phyloP scores from a whole-genome alignment of 78 protist genomes.

The Tieghemostelium lacteum region DNA sequence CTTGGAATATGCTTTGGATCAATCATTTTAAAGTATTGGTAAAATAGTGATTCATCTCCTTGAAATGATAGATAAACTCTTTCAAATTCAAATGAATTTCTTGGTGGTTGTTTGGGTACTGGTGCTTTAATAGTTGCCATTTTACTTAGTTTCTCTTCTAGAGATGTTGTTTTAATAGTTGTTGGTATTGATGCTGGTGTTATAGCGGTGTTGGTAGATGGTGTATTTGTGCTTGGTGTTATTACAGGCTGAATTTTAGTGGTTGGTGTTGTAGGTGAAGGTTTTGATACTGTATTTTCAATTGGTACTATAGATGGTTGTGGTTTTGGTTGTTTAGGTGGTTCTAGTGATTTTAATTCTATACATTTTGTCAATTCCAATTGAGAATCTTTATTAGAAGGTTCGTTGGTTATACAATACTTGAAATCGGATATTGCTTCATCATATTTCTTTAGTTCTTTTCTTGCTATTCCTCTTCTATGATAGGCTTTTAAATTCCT shows the following conservation, averaged over 20 bases:
- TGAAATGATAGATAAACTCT: constrained; percentile 29
- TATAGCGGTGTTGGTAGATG: constrained; percentile 5
- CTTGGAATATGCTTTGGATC: constrained; percentile 34
- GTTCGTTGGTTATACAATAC: constrained; percentile 1
- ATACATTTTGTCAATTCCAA: constrained; percentile 22
- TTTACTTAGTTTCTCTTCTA: constrained; percentile 59
- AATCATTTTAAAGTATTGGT: constrained; percentile 59
- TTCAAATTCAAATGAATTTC: constrained; percentile 74
- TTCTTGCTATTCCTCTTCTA: constrained; percentile 50
- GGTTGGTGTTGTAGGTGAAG: neutral
- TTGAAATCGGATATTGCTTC: constrained; percentile 55
- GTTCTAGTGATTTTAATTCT: neutral
- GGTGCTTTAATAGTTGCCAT: constrained; percentile 44
- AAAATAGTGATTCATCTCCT: constrained; percentile 1
- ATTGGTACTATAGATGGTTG: neutral
- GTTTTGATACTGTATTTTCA: neutral
- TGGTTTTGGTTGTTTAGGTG: neutral
- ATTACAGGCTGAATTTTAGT: neutral
- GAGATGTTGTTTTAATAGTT: neutral
- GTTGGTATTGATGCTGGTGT: neutral
- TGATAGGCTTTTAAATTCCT: constrained; percentile 41
- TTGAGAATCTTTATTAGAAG: constrained; percentile 28
- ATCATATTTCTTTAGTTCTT: constrained; percentile 26
- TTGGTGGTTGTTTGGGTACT: constrained; percentile 56
- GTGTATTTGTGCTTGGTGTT: neutral